Conservation (phyloP, 1,139 yeast genomes). For the Keqinozyma sinolaborantium region DNA sequence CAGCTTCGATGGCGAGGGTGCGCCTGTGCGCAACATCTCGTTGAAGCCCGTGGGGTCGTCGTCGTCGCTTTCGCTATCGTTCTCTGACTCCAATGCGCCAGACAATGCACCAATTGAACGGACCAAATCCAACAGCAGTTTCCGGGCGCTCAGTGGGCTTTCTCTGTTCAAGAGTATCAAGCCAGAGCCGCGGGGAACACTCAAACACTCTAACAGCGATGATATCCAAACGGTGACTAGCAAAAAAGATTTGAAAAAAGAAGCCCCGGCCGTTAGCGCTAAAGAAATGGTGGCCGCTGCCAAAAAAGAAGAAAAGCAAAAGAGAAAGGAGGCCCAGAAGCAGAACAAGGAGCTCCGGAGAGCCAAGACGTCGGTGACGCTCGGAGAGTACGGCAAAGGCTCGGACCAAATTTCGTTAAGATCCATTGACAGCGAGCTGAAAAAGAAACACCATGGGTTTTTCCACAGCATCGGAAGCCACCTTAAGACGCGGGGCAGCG, state of each 20-base stretch:
- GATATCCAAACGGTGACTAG: slow-evolving; percentile 3
- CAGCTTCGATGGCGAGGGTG: slow-evolving; percentile 7
- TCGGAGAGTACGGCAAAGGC: slow-evolving; percentile 1
- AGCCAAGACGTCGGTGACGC: slow-evolving; percentile 1
- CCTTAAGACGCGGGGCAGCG: slow-evolving; percentile 9
- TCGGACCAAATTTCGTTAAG: slow-evolving; percentile 2
- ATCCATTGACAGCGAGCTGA: slow-evolving; percentile 10
- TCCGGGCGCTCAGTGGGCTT: slow-evolving; percentile 22
- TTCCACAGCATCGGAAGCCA: slow-evolving; percentile 17
- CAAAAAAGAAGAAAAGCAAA: background rate
- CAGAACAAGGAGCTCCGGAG: slow-evolving; percentile 2
- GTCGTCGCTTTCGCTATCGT: slow-evolving; percentile 5
- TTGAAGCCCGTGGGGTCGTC: slow-evolving; percentile 8
- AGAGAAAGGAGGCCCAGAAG: slow-evolving; percentile 1
- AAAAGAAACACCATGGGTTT: slow-evolving; percentile 21
- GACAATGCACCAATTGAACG: slow-evolving; percentile 12
- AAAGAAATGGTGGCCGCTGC: too few relatives aligned
- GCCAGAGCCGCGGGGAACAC: slow-evolving; percentile 13
- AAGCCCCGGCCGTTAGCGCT: too few relatives aligned
- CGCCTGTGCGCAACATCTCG: background rate
- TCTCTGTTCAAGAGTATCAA: slow-evolving; percentile 27
- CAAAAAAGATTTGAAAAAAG: slow-evolving; percentile 3
- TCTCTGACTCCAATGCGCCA: background rate
- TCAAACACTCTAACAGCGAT: slow-evolving; percentile 5
- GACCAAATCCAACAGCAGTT: slow-evolving; percentile 20